phyloP scores from a whole-genome alignment of 805 yeast species.

The Candida ascalaphidarum region DNA sequence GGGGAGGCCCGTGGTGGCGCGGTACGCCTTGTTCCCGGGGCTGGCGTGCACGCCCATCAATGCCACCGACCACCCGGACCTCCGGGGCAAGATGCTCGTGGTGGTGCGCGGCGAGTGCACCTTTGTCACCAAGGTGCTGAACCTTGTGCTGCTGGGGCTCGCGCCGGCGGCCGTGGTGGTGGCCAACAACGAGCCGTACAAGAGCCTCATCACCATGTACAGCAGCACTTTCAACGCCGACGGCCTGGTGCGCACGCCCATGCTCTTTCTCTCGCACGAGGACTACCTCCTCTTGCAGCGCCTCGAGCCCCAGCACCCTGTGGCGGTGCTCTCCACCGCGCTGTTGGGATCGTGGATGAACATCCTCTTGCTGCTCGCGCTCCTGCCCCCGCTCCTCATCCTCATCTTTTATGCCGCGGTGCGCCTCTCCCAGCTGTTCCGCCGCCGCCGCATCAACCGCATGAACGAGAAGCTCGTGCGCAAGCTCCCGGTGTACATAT shows the following conservation, averaged over 20 bases:
- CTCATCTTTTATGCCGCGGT: constrained; percentile 23
- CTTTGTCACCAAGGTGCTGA: constrained; percentile 42
- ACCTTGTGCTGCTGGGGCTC: constrained; percentile 24
- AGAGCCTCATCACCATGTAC: constrained; percentile 48
- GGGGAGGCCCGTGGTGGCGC: constrained; percentile 12
- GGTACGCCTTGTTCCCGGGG: constrained; percentile 17
- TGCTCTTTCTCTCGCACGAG: constrained; percentile 42
- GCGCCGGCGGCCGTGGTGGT: constrained; percentile 44
- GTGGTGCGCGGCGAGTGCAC: constrained; percentile 44
- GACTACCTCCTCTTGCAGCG: constrained; percentile 18
- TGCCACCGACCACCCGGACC: constrained; percentile 4
- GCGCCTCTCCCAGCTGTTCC: constrained; percentile 18
- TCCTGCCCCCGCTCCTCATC: constrained; percentile 34
- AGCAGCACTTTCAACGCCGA: constrained; percentile 36
- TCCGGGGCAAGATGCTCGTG: constrained; percentile 3
- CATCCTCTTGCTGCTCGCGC: constrained; percentile 30
- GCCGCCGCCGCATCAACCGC: constrained; percentile 16
- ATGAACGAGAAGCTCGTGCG: constrained; percentile 24
- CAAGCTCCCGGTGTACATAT: constrained; percentile 30
- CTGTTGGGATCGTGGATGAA: constrained; percentile 29
- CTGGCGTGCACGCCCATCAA: constrained; percentile 19
- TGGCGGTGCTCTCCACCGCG: constrained; percentile 20
- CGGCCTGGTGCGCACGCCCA: constrained; percentile 32
- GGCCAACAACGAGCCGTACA: constrained; percentile 41
- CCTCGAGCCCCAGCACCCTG: constrained; percentile 6